These are phyloP conservation scores for Celoporthe dispersa DNA, from an alignment of 2,329 filamentous ascomycete genomes.

Conservation along the genomic window DNA sequence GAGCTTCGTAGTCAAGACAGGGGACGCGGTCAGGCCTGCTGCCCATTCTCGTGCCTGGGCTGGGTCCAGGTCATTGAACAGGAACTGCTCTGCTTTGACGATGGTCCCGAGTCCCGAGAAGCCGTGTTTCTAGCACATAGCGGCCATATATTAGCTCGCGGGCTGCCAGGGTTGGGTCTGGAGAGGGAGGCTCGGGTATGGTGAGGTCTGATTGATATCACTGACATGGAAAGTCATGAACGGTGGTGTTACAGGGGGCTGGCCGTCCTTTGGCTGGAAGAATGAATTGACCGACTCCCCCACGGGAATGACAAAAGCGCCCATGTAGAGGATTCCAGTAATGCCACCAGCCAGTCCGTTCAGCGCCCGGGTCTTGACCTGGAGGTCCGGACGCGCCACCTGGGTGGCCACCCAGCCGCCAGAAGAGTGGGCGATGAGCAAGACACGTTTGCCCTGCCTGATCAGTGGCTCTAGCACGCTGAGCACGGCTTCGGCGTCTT, in stretches of 20 bases:
- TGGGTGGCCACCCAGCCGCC: constrained; percentile 42
- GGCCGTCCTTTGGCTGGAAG: constrained; percentile 38
- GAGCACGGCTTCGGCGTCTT: constrained; percentile 28
- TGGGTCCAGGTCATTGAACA: constrained; percentile 38
- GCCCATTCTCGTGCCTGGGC: constrained; percentile 33
- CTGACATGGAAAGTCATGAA: constrained; percentile 38
- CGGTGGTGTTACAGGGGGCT: constrained; percentile 30
- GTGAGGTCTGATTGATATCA: background rate
- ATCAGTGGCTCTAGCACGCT: constrained; percentile 24
- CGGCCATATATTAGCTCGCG: too few species aligned
- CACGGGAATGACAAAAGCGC: constrained; percentile 38
- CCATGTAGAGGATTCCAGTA: constrained; percentile 38
- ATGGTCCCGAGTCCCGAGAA: constrained; percentile 34
- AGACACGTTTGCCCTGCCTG: constrained; percentile 36
- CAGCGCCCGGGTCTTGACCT: constrained; percentile 31
- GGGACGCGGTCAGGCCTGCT: constrained; percentile 36
- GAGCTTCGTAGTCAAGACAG: constrained; percentile 35
- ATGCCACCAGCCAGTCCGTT: constrained; percentile 33
- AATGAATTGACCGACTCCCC: constrained; percentile 39
- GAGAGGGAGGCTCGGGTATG: too few species aligned
- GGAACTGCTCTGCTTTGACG: constrained; percentile 33
- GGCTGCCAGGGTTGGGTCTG: too few species aligned
- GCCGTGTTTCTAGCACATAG: constrained; percentile 6
- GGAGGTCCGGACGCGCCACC: constrained; percentile 36
- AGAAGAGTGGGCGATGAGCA: constrained; percentile 40